A percentile compares a stretch with the other conserved stretches of the same genome.
Conservation (phyloP, 2,329 filamentous ascomycete species). For the Pleurostoma richardsiae region DNA sequence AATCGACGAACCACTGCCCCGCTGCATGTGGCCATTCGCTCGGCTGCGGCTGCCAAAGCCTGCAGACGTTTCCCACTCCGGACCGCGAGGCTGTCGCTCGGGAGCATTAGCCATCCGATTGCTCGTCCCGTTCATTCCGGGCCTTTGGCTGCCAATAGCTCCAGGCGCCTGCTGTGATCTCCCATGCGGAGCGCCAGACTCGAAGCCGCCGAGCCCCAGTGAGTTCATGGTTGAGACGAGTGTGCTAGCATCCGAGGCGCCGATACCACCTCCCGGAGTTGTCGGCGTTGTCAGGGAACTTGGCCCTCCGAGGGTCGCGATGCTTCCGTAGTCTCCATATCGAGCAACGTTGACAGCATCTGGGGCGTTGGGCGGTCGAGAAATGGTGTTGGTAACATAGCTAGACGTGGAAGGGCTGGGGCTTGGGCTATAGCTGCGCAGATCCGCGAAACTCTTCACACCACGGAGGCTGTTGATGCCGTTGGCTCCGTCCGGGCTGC, state of each 20-base stretch:
- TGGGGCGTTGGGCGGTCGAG: slow-evolving; percentile 18
- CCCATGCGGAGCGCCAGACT: not conserved
- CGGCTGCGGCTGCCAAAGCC: slow-evolving; percentile 51
- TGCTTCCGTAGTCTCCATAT: slow-evolving; percentile 38
- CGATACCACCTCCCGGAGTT: slow-evolving; percentile 27
- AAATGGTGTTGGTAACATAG: slow-evolving; percentile 54
- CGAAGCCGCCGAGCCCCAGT: not conserved
- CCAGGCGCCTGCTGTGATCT: slow-evolving; percentile 47
- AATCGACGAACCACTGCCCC: slow-evolving; percentile 47
- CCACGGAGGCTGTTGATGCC: slow-evolving; percentile 79
- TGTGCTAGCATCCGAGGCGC: slow-evolving; percentile 11
- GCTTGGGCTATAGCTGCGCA: slow-evolving; percentile 92
- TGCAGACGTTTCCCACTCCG: slow-evolving; percentile 52
- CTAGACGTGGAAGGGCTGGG: slow-evolving; percentile 86
- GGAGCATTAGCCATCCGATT: slow-evolving; percentile 38
- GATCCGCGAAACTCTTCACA: slow-evolving; percentile 93
- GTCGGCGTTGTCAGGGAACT: slow-evolving; percentile 28
- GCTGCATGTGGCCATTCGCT: slow-evolving; percentile 55
- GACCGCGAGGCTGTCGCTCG: slow-evolving; percentile 60
- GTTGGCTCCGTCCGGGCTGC: slow-evolving; percentile 59
- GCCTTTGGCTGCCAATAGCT: slow-evolving; percentile 62
- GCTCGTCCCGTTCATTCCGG: slow-evolving; percentile 39
- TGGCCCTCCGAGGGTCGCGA: slow-evolving; percentile 27
- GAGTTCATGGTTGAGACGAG: not conserved
- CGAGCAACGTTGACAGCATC: slow-evolving; percentile 25